Evolutionary conservation across 169 alveolate genomes (phyloP).

Genomic region (Perkinsus olseni): DNA sequence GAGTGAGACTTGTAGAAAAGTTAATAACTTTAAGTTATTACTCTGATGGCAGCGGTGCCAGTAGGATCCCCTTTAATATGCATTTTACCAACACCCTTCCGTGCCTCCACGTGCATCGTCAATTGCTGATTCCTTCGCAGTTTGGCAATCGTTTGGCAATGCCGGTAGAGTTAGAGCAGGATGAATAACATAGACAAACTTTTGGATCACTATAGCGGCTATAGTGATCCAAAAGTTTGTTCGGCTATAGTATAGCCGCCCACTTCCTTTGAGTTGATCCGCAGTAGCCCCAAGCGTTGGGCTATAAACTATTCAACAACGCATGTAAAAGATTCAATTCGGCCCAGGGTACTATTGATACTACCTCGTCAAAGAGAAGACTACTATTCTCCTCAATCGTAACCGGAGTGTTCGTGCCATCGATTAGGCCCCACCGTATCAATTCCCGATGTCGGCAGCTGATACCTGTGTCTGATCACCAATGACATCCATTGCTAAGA

Average conservation of each 20-base stretch:
- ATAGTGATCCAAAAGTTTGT: no score
- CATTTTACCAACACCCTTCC: slow-evolving; percentile 70
- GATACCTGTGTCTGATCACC: not conserved
- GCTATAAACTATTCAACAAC: slow-evolving; percentile 41
- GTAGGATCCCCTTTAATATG: slow-evolving; percentile 78
- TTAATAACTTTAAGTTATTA: not conserved
- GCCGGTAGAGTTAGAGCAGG: not conserved
- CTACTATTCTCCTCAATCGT: slow-evolving; percentile 59
- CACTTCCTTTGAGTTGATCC: slow-evolving; percentile 47
- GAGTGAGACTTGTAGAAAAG: no score
- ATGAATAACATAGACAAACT: slow-evolving; percentile 31
- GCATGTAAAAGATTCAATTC: not conserved
- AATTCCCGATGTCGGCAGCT: slow-evolving; percentile 59
- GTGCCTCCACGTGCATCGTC: slow-evolving; percentile 59
- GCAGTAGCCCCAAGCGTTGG: slow-evolving; percentile 67
- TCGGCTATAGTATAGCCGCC: no score
- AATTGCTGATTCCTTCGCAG: slow-evolving; percentile 55
- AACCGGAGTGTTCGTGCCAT: no score
- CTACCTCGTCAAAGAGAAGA: slow-evolving; percentile 61
- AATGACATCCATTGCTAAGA: not conserved
- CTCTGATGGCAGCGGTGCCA: slow-evolving; percentile 28
- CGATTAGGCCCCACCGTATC: no score
- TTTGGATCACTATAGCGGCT: slow-evolving; percentile 50
- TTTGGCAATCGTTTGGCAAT: slow-evolving; percentile 61
- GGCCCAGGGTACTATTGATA: not conserved